Conservation (phyloP, 2,329 filamentous ascomycete genomes). For the Talaromyces pinophilus region DNA sequence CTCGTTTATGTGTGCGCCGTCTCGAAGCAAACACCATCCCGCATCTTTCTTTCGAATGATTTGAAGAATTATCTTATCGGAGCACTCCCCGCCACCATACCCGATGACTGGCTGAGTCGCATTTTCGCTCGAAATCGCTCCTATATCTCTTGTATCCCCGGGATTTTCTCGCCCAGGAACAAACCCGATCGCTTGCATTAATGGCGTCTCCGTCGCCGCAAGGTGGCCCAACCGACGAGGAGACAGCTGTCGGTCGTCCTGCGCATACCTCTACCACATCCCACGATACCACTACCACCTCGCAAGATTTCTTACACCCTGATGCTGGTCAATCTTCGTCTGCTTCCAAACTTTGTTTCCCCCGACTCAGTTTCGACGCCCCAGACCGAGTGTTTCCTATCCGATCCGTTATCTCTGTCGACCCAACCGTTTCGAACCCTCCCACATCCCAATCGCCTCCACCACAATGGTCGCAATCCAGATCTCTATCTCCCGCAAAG, state of each 20-base stretch:
- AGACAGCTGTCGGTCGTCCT: not conserved
- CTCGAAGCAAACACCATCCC: not conserved
- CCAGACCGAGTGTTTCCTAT: conserved; percentile 76
- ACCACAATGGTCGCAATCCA: conserved; percentile 33
- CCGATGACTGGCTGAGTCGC: conserved; percentile 9
- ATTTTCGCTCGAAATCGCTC: not conserved
- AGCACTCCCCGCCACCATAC: conserved; percentile 15
- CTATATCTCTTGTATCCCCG: not conserved
- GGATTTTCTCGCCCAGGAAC: not conserved
- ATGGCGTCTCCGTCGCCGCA: conserved; percentile 17
- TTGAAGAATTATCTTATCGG: conserved; percentile 12
- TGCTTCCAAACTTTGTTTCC: conserved; percentile 24
- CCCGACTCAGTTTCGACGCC: conserved; percentile 33
- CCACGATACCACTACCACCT: not conserved
- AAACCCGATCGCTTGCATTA: not conserved
- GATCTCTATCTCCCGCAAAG: conserved; percentile 22
- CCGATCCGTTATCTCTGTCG: conserved; percentile 70
- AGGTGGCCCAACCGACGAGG: conserved; percentile 5
- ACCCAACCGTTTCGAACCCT: conserved; percentile 14
- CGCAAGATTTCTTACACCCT: conserved; percentile 5
- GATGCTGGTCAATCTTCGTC: conserved; percentile 7
- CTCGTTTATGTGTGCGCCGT: not conserved
- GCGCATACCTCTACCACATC: not conserved
- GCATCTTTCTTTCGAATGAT: not conserved
- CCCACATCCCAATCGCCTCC: conserved; percentile 16